These are phyloP conservation scores for Blastobotrys muscicola DNA, from an alignment of 805 yeast genomes.

Conservation along the genomic window DNA sequence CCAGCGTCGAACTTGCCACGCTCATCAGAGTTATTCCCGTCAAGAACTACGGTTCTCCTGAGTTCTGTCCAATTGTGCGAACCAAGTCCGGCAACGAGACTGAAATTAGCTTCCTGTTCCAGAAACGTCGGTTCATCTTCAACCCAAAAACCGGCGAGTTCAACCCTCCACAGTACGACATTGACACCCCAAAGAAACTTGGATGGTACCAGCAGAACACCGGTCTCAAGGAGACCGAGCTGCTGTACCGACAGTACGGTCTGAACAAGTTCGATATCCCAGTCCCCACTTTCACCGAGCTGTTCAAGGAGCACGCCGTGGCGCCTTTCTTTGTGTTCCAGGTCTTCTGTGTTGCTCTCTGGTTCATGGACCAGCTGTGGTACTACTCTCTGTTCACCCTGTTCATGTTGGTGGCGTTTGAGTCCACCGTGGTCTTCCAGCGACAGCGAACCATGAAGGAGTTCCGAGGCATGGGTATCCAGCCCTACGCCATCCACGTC, in stretches of 20 bases:
- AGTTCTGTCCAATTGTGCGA: conserved; percentile 56
- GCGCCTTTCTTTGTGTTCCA: conserved; percentile 98
- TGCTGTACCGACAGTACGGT: conserved; percentile 57
- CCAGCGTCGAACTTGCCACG: conserved; percentile 51
- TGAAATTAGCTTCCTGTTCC: conserved; percentile 72
- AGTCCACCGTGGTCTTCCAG: conserved; percentile 89
- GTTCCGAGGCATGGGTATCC: conserved; percentile 94
- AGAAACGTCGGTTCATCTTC: conserved; percentile 82
- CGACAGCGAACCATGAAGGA: conserved; percentile 91
- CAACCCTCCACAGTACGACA: conserved; percentile 67
- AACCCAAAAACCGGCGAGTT: conserved; percentile 45
- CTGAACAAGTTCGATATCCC: conserved; percentile 89
- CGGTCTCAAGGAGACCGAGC: conserved; percentile 37
- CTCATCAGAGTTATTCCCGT: conserved; percentile 71
- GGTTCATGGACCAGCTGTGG: conserved; percentile 97
- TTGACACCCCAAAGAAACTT: conserved; percentile 48
- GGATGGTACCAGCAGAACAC: conserved; percentile 43
- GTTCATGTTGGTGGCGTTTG: conserved; percentile 88
- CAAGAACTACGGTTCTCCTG: conserved; percentile 79
- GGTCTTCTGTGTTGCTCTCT: conserved; percentile 86
- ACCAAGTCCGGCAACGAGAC: conserved; percentile 41
- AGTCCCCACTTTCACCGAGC: conserved; percentile 79
- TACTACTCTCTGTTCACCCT: conserved; percentile 84
- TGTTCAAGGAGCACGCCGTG: conserved; percentile 94
- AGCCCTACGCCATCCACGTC: conserved; percentile 73